Evolutionary conservation across 2,329 filamentous ascomycete genomes (phyloP).

Genomic region (Orbilia oligospora): DNA sequence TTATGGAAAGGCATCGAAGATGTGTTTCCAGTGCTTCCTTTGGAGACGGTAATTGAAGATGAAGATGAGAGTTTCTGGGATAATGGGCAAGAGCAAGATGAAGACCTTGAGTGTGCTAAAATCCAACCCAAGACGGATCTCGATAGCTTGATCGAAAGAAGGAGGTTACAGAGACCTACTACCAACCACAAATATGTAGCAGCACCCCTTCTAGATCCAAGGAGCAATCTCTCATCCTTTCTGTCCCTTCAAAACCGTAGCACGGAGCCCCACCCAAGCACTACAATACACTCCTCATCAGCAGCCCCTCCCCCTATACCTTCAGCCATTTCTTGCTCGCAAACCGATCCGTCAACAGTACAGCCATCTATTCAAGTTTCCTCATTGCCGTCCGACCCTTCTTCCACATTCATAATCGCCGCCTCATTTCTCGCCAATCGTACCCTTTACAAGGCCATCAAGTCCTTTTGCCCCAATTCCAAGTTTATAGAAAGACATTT

Average conservation of each 20-base stretch:
- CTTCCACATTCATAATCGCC: conserved; percentile 39
- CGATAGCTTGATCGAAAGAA: conserved; percentile 43
- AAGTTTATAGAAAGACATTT: conserved; percentile 57
- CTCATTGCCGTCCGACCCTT: conserved; percentile 16
- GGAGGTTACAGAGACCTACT: background rate
- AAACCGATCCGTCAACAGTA: conserved; percentile 21
- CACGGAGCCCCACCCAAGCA: background rate
- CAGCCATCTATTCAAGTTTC: background rate
- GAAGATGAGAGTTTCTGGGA: conserved; percentile 31
- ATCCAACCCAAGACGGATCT: conserved; percentile 57
- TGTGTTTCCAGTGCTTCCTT: background rate
- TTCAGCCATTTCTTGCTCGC: background rate
- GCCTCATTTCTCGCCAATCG: conserved; percentile 40
- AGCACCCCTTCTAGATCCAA: conserved; percentile 14
- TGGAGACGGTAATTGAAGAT: conserved; percentile 44
- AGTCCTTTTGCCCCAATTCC: conserved; percentile 38
- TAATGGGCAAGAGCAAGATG: background rate
- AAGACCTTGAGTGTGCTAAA: conserved; percentile 43
- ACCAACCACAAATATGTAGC: background rate
- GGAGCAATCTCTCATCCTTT: conserved; percentile 35
- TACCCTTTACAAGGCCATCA: conserved; percentile 27
- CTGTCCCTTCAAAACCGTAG: conserved; percentile 36
- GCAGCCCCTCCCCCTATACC: background rate
- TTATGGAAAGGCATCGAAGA: conserved; percentile 1
- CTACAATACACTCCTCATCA: background rate